These are phyloP conservation scores for Aspergillus sp. DNA, from an alignment of 2,329 filamentous ascomycete genomes.

Conservation along the genomic window DNA sequence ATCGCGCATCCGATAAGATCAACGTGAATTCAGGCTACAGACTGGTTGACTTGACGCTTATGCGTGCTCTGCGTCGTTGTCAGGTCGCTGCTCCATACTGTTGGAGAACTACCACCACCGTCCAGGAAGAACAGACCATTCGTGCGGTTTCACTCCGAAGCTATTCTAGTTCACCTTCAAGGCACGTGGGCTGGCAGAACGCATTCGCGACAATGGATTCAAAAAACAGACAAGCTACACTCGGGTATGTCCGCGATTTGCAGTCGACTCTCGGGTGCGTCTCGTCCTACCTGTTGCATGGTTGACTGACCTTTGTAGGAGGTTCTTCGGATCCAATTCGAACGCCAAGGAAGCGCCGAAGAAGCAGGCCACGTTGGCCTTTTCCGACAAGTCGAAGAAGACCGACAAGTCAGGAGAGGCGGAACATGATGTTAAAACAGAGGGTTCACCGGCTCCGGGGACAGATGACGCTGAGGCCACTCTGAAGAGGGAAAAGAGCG, in stretches of 20 bases:
- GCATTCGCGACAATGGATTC: no score
- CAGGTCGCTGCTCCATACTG: no score
- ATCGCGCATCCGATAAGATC: no score
- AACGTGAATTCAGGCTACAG: no score
- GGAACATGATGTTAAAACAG: conserved; percentile 18
- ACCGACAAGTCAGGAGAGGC: conserved; percentile 20
- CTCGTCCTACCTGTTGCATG: conserved; percentile 2
- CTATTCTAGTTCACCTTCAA: no score
- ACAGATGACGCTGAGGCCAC: conserved; percentile 5
- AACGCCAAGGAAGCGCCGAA: conserved; percentile 46
- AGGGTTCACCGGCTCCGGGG: conserved; percentile 7
- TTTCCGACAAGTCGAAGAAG: conserved; percentile 50
- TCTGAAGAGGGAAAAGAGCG: conserved; percentile 18
- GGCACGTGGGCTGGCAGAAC: no score
- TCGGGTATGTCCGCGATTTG: conserved; percentile 73
- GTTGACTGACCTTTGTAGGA: conserved; percentile 43
- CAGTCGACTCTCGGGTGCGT: conserved; percentile 67
- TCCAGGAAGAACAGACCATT: no score
- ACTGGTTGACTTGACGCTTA: no score
- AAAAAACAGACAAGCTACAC: conserved; percentile 60
- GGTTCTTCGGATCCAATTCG: conserved; percentile 68
- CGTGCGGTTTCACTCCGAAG: no score
- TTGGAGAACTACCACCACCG: no score
- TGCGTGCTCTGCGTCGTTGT: no score
- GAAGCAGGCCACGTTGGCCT: conserved; percentile 71